Percentiles rank a stretch among this genome's conserved stretches.
Evolutionary conservation across 768 basidiomycete genomes (phyloP).

Genomic region (Boletus tylopilopsis): DNA sequence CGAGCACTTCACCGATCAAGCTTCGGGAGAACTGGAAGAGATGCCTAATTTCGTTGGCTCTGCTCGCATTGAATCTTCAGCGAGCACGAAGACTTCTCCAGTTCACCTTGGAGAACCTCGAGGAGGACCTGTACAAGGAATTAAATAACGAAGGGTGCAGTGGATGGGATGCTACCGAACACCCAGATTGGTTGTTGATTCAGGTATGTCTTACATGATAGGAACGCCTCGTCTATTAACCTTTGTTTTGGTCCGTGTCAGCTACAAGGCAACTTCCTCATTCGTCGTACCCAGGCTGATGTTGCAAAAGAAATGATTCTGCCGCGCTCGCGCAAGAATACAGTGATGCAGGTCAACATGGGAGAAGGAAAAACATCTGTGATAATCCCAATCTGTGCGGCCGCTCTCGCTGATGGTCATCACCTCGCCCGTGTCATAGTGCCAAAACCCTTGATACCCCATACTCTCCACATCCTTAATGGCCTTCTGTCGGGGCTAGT

Average conservation of each 20-base stretch:
- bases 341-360: background rate
- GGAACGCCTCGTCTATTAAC: too few species aligned
- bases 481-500: background rate
- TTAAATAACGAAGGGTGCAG: background rate
- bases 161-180: background rate
- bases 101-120: background rate
- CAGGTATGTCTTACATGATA: background rate
- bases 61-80: background rate
- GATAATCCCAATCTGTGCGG: background rate
- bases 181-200: background rate
- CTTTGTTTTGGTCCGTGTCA: background rate
- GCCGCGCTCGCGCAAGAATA: background rate
- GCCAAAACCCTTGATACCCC: background rate
- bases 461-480: background rate
- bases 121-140: background rate
- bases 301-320: background rate
- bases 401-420: background rate
- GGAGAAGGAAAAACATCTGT: background rate
- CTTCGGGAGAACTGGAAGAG: background rate
- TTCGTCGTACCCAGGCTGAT: background rate
- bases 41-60: background rate
- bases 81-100: background rate
- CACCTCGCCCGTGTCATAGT: background rate
- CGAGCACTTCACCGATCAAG: background rate
- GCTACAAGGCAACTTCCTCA: background rate